These are phyloP conservation scores for Phytopythium litorale DNA, from an alignment of 352 stramenopile species.

Conservation along the genomic window DNA sequence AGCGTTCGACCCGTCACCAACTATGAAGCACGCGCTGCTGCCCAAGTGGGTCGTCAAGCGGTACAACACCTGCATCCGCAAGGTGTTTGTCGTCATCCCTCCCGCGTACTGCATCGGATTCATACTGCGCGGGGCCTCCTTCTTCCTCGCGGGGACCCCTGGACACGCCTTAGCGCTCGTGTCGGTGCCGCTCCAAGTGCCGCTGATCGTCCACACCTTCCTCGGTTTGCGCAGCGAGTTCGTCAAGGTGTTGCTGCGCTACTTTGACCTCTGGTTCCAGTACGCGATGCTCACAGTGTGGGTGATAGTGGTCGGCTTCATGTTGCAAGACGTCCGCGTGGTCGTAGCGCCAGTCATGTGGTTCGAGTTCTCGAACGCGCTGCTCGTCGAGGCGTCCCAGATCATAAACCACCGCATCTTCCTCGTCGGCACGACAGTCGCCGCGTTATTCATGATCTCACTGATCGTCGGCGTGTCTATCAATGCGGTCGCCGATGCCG, in stretches of 20 bases:
- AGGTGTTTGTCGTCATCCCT: not conserved
- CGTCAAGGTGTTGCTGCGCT: slow-evolving; percentile 1
- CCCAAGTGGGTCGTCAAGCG: not conserved
- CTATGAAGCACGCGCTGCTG: not conserved
- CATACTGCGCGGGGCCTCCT: not conserved
- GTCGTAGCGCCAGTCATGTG: not conserved
- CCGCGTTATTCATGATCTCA: not conserved
- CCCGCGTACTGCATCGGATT: slow-evolving; percentile 4
- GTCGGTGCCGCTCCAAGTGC: not conserved
- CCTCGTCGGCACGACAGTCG: not conserved
- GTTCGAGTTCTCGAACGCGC: slow-evolving; percentile 4
- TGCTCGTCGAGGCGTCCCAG: slow-evolving; percentile 1
- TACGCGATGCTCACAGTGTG: not conserved
- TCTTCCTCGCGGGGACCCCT: not conserved
- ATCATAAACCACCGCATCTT: not conserved
- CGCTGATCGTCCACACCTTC: slow-evolving; percentile 1
- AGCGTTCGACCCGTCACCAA: not conserved
- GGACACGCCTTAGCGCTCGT: not conserved
- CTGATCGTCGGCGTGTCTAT: not conserved
- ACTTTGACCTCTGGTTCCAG: slow-evolving; percentile 5
- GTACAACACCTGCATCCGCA: not conserved
- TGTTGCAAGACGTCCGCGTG: not conserved
- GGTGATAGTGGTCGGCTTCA: not conserved
- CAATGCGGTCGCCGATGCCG: not conserved
- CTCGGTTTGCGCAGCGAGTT: slow-evolving; percentile 1